Percentiles rank a stretch among this genome's conserved stretches.
These are phyloP conservation scores for Elaeis guineensis DNA, from an alignment of 176 grass and related monocot species.

Conservation along the genomic window DNA sequence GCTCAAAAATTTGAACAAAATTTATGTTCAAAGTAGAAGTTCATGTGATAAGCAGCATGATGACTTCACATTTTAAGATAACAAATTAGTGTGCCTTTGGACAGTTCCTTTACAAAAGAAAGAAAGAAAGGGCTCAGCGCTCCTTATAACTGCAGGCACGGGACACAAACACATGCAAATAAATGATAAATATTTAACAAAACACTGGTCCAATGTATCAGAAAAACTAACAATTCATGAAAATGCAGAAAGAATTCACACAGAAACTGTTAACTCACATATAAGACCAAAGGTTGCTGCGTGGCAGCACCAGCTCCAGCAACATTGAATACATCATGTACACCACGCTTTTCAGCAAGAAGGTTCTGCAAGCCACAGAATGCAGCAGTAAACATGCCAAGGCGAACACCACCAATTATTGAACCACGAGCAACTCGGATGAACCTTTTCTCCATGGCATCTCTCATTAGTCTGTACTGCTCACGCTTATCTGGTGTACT, in stretches of 20 bases:
- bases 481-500: conserved; percentile 85
- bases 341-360: conserved; percentile 56
- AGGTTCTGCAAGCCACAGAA: conserved; percentile 81
- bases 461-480: conserved; percentile 96
- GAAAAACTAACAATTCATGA: not conserved
- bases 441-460: conserved; percentile 93
- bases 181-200: too few relatives aligned
- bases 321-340: conserved; percentile 74
- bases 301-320: conserved; percentile 67
- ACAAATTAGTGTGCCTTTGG: too few relatives aligned
- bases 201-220: too few relatives aligned
- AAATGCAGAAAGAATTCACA: not conserved
- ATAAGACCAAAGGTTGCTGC: conserved; percentile 74
- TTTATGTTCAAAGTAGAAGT: too few relatives aligned
- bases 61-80: too few relatives aligned
- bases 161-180: too few relatives aligned
- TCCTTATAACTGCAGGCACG: too few relatives aligned
- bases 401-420: conserved; percentile 59
- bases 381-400: conserved; percentile 73
- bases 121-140: too few relatives aligned
- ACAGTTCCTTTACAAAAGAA: too few relatives aligned
- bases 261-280: conserved; percentile 30
- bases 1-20: too few relatives aligned
- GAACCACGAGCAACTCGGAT: conserved; percentile 62
- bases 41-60: too few relatives aligned